phyloP scores from a whole-genome alignment of 176 grass and related monocot species.

The Alloteropsis semialata region DNA sequence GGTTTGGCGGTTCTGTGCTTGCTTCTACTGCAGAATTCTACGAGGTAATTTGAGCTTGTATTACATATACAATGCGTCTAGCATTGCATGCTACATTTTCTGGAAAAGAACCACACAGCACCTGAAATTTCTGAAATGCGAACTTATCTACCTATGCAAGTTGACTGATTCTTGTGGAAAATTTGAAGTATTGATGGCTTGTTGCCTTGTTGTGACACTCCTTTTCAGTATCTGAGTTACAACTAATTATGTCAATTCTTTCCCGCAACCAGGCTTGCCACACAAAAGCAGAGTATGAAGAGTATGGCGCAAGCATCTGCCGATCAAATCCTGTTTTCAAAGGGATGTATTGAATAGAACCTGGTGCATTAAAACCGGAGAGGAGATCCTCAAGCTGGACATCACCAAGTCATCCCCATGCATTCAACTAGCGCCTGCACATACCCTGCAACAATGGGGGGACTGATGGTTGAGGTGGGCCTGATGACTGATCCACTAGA shows the following conservation, averaged over 20 bases:
- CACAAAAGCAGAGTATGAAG: slow-evolving; percentile 98
- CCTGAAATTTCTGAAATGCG: background rate
- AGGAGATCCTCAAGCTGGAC: background rate
- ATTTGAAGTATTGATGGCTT: background rate
- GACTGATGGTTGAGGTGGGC: background rate
- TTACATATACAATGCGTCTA: background rate
- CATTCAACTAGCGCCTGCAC: background rate
- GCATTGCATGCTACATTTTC: background rate
- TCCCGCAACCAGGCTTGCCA: slow-evolving; percentile 67
- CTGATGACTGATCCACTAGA: background rate
- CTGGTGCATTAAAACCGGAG: background rate
- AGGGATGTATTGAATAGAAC: slow-evolving; percentile 73
- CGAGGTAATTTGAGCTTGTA: slow-evolving; percentile 61
- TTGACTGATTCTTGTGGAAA: background rate
- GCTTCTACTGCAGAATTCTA: slow-evolving; percentile 97
- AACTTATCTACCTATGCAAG: background rate
- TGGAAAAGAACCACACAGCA: background rate
- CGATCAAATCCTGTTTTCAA: slow-evolving; percentile 94
- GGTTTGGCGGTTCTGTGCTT: slow-evolving; percentile 99
- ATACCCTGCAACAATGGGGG: background rate
- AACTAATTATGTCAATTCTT: background rate
- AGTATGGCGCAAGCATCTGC: slow-evolving; percentile 95
- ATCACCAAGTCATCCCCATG: background rate
- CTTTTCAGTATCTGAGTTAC: background rate
- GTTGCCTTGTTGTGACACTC: background rate